Evolutionary conservation across 768 basidiomycete species (phyloP).

Genomic region (Saitozyma sp.): DNA sequence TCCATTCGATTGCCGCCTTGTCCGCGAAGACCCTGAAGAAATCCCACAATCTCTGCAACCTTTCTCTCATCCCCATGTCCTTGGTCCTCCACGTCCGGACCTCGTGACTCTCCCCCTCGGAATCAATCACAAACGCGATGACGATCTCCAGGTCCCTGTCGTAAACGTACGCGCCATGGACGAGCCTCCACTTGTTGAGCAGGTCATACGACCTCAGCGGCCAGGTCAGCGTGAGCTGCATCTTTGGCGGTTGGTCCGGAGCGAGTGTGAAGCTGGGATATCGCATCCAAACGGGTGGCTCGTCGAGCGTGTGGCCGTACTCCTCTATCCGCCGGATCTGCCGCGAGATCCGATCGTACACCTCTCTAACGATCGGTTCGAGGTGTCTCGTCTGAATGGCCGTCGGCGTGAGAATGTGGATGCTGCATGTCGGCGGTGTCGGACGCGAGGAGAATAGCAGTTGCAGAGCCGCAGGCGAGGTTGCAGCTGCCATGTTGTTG

Average conservation of each 20-base stretch:
- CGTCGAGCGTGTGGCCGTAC: constrained; percentile 1
- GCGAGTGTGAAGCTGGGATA: constrained; percentile 35
- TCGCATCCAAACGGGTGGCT: constrained; percentile 4
- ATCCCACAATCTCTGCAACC: constrained; percentile 14
- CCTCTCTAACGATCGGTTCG: constrained; percentile 19
- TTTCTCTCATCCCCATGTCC: neutral
- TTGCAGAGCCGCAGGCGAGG: constrained; percentile 4
- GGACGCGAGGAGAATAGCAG: neutral
- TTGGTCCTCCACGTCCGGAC: constrained; percentile 17
- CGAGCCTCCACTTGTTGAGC: constrained; percentile 25
- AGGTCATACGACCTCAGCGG: constrained; percentile 40
- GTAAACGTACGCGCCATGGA: constrained; percentile 27
- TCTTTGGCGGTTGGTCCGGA: constrained; percentile 16
- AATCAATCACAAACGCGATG: constrained; percentile 31
- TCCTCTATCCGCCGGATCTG: constrained; percentile 16
- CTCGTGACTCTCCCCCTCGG: constrained; percentile 27
- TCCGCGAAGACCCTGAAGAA: constrained; percentile 14
- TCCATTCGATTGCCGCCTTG: constrained; percentile 19
- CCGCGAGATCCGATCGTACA: constrained; percentile 29
- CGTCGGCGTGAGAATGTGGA: constrained; percentile 9
- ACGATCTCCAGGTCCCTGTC: constrained; percentile 7
- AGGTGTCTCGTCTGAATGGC: constrained; percentile 8
- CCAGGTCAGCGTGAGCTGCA: constrained; percentile 31
- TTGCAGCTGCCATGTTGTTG: neutral
- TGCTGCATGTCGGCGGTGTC: neutral